phyloP scores from a whole-genome alignment of 2,329 filamentous ascomycete genomes.

The Aureobasidium namibiae region DNA sequence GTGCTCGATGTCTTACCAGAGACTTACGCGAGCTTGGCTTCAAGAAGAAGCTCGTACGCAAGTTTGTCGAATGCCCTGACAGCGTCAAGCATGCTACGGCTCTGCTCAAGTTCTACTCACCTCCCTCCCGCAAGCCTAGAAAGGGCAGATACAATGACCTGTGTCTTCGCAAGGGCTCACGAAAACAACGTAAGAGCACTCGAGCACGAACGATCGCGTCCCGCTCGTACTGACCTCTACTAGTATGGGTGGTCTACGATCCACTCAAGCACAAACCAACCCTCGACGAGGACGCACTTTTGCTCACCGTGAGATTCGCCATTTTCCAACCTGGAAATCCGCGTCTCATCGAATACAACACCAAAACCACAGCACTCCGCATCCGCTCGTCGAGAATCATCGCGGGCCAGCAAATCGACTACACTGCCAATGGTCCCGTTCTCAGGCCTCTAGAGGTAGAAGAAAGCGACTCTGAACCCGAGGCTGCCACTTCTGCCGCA shows the following conservation, averaged over 20 bases:
- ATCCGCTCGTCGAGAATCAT: slow-evolving; percentile 6
- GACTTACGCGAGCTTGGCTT: neutral
- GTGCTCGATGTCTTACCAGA: neutral
- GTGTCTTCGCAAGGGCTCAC: neutral
- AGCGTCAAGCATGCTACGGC: neutral
- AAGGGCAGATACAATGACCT: neutral
- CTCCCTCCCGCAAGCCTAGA: neutral
- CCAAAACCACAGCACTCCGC: neutral
- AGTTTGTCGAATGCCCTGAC: neutral
- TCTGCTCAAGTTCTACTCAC: neutral
- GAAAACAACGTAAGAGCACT: neutral
- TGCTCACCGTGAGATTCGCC: neutral
- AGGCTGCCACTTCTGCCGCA: neutral
- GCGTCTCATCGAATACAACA: neutral
- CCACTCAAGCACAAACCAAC: neutral
- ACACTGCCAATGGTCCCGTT: slow-evolving; percentile 1
- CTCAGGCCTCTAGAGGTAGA: neutral
- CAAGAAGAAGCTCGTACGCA: neutral
- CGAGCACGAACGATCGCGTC: too few species aligned
- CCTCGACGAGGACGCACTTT: neutral
- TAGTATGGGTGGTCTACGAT: slow-evolving; percentile 10
- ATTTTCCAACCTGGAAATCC: slow-evolving; percentile 1
- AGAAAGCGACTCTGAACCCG: neutral
- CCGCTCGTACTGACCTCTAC: neutral
- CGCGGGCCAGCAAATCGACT: neutral